phyloP scores from a whole-genome alignment of 257 asterid species.

The Plantago elongata region DNA sequence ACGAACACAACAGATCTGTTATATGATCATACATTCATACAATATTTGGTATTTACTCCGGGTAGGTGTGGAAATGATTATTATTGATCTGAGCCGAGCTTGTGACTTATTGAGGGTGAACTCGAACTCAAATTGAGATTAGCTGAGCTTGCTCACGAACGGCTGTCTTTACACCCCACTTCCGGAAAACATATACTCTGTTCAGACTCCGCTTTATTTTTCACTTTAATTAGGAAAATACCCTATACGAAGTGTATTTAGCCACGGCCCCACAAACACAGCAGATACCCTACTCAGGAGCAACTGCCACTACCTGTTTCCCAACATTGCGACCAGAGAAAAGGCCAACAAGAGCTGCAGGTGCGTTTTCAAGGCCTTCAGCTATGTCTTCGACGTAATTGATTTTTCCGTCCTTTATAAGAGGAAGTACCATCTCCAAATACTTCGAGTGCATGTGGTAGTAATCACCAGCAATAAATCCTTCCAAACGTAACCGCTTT shows the following conservation, averaged over 20 bases:
- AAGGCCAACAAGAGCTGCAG: conserved; percentile 22
- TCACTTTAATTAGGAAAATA: too few species aligned
- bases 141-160: too few species aligned
- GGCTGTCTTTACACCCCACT: too few species aligned
- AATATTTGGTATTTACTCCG: too few species aligned
- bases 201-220: too few species aligned
- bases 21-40: too few species aligned
- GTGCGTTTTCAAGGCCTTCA: conserved; percentile 17
- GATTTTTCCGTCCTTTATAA: conserved; percentile 15
- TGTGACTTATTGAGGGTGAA: too few species aligned
- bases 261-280: background rate
- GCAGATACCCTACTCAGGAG: background rate
- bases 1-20: too few species aligned
- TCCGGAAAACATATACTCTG: too few species aligned
- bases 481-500: conserved; percentile 20
- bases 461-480: conserved; percentile 11
- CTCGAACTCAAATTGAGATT: too few species aligned
- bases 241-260: background rate
- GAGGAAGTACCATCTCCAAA: conserved; percentile 18
- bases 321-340: conserved; percentile 6
- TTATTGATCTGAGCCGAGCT: too few species aligned
- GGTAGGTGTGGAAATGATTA: too few species aligned
- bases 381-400: conserved; percentile 8
- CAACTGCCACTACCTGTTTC: background rate
- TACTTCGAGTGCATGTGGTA: conserved; percentile 10